A percentile compares a stretch with the other conserved stretches of the same genome.
These are phyloP conservation scores for Colletotrichum aenigma DNA, from an alignment of 2,329 filamentous ascomycete species.

Conservation along the genomic window DNA sequence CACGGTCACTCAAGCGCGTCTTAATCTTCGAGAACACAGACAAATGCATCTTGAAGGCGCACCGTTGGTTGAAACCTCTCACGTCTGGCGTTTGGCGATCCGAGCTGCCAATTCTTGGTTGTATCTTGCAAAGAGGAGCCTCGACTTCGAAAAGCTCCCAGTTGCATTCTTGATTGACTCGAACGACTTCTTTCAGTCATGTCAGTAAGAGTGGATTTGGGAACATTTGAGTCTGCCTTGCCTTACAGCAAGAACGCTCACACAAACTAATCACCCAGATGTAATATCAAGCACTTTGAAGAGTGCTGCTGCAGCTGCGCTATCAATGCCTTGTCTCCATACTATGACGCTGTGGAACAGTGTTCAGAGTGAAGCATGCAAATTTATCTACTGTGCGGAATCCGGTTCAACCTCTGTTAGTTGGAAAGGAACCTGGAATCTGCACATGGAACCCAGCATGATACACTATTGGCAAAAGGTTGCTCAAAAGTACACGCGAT, in stretches of 20 bases:
- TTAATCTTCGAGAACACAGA: conserved; percentile 32
- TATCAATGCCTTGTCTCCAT: conserved; percentile 32
- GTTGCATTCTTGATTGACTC: conserved; percentile 33
- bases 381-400: conserved; percentile 33
- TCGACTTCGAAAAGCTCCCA: conserved; percentile 29
- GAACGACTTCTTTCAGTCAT: conserved; percentile 29
- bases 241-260: conserved; percentile 34
- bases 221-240: conserved; percentile 30
- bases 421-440: neutral
- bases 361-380: conserved; percentile 29
- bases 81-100: neutral
- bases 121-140: conserved; percentile 27
- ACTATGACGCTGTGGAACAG: conserved; percentile 39
- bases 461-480: neutral
- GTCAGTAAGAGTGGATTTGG: conserved; percentile 29
- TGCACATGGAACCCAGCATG: neutral
- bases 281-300: conserved; percentile 27
- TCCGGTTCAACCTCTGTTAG: neutral
- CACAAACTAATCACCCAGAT: conserved; percentile 9
- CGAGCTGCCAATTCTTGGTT: neutral
- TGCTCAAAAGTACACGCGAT: neutral
- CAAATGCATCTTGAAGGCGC: conserved; percentile 9
- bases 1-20: conserved; percentile 26
- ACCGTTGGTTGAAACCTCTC: neutral
- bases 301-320: conserved; percentile 24